phyloP scores from a whole-genome alignment of 108 stramenopile species.

The Chaetoceros tenuissimus region DNA sequence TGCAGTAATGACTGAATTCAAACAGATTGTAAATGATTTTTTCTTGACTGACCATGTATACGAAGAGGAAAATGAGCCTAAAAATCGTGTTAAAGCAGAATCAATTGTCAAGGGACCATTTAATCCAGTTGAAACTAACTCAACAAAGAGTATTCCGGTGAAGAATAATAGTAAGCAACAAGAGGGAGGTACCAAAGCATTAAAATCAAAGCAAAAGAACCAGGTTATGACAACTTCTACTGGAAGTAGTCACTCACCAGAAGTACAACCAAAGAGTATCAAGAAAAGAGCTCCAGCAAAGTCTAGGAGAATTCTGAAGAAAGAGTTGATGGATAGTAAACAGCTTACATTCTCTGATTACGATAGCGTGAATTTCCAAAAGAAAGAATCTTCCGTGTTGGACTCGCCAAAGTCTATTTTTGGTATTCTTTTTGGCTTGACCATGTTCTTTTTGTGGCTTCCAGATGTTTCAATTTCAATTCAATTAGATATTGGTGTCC shows the following conservation, averaged over 20 bases:
- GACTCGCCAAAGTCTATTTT: background rate
- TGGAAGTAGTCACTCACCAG: background rate
- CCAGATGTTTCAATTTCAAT: background rate
- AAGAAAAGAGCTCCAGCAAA: background rate
- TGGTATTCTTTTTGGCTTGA: background rate
- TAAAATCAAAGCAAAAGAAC: background rate
- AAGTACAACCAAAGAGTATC: background rate
- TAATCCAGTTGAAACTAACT: background rate
- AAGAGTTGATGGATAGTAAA: background rate
- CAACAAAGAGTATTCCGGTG: background rate
- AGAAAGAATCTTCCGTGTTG: background rate
- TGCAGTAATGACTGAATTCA: background rate
- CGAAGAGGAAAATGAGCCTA: background rate
- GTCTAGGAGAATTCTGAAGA: background rate
- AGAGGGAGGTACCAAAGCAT: background rate
- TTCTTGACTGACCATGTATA: background rate
- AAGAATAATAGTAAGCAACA: background rate
- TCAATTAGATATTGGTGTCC: background rate
- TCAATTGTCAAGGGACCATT: background rate
- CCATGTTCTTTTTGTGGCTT: background rate
- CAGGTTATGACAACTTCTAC: background rate
- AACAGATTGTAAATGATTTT: background rate
- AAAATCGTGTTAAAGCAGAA: background rate
- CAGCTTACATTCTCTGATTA: background rate
- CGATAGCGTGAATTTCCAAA: background rate